Conservation (phyloP, 2,329 filamentous ascomycete genomes). For the Exserohilum rostratum region DNA sequence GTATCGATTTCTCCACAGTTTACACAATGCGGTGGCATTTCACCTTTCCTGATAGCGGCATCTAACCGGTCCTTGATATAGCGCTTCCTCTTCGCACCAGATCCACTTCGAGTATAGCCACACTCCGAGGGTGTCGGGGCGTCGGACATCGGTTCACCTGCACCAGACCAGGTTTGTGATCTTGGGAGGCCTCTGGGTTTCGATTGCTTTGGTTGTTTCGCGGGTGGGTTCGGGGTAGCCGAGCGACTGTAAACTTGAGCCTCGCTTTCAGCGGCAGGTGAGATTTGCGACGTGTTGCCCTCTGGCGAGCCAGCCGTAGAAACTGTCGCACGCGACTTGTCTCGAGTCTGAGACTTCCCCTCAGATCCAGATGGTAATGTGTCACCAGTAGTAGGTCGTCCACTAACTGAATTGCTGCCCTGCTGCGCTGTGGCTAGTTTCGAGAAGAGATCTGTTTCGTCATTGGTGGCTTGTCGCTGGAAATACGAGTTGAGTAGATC, state of each 20-base stretch:
- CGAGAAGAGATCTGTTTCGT: conserved; percentile 2
- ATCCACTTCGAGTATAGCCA: conserved; percentile 50
- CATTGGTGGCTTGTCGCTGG: conserved; percentile 5
- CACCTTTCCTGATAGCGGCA: conserved; percentile 71
- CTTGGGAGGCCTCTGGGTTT: conserved; percentile 41
- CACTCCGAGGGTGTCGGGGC: conserved; percentile 32
- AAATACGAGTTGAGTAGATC: conserved; percentile 14
- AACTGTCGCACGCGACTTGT: conserved; percentile 6
- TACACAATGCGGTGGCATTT: conserved; percentile 85
- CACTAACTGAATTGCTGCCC: not conserved
- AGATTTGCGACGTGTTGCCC: conserved; percentile 21
- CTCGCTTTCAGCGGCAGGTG: conserved; percentile 27
- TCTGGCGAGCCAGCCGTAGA: conserved; percentile 30
- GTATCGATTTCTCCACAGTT: conserved; percentile 97
- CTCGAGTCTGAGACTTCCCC: conserved; percentile 4
- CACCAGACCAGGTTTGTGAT: conserved; percentile 48
- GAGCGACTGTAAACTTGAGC: conserved; percentile 29
- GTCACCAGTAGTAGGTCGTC: conserved; percentile 3
- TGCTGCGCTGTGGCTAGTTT: conserved; percentile 6
- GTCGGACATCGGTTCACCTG: conserved; percentile 43
- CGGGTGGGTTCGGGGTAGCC: conserved; percentile 29
- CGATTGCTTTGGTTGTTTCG: conserved; percentile 21
- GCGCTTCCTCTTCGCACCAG: conserved; percentile 70
- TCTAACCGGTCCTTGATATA: conserved; percentile 63
- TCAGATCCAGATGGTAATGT: conserved; percentile 4